Base-by-base conservation (phyloP, 768 basidiomycete species). In the Thelephora aurantiotincta region DNA sequence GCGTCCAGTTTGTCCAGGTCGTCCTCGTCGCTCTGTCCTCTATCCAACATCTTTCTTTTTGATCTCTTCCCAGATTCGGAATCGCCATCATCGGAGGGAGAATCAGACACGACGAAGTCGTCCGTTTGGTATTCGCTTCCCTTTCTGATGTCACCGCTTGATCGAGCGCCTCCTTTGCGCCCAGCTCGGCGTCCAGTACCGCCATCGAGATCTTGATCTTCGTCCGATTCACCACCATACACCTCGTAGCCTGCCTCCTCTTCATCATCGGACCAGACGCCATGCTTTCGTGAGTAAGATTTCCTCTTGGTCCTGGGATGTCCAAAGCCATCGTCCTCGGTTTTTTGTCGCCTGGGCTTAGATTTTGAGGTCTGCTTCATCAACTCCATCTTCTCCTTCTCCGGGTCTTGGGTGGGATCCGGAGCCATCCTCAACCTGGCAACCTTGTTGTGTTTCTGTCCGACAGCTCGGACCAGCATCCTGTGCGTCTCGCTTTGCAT, bases 401-500 rank as follows among this genome's bases (percentile, higher is more conserved):
- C 85, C 12, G 82, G 82, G 57, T 88, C 85, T 60, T 72, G 71
- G 19, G 73, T 75, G 3, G 82, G 82, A 36, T 86, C 85, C n/a
- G 81, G 77, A 1, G 78, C 82, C 71, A 89, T 80, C 52, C 80
- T 78, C 52, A 88, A 70, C 45, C 82, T 76, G 4, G 87, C 81
- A 18, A 83, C 74, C 58, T 86, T 86, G 63, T 71, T 82, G 64
- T 92, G 83, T 61, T 83, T 82, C 58, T 90, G 84, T 30, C 82
- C 84, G 6, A 91, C 86, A 35, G 86, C 80, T 34, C 82, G 79
- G 6, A 90, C 91, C 35, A 93, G 72, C 77, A 88, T 82, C 45
- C 84, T 77, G 62, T 94, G 90, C 12, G 87, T 87, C 62, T 86
- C 82, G 4, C 83, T 85, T 59, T 90, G 82, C 82, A 92, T 90